Conservation (phyloP, 2,329 filamentous ascomycete species). For the Drechslerella stenobrocha region DNA sequence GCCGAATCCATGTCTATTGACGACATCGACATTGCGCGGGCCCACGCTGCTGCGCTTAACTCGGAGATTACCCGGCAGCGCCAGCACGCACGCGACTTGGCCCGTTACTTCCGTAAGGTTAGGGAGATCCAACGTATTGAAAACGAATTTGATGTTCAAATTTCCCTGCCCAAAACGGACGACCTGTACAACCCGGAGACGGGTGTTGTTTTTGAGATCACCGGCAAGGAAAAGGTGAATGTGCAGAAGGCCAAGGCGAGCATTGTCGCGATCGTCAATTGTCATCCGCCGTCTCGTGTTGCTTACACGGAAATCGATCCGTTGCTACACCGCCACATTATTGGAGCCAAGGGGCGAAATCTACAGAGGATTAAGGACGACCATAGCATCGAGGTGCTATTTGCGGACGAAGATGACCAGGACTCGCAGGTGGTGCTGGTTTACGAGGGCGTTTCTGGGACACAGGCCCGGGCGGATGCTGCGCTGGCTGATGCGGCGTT, state of each 20-base stretch:
- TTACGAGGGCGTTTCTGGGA: conserved; percentile 58
- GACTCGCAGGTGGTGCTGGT: conserved; percentile 59
- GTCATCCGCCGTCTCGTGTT: conserved; percentile 74
- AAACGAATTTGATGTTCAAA: conserved; percentile 56
- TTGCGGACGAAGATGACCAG: conserved; percentile 59
- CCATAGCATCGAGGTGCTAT: conserved; percentile 65
- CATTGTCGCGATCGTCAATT: conserved; percentile 72
- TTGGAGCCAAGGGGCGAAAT: conserved; percentile 69
- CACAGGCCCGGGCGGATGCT: conserved; percentile 62
- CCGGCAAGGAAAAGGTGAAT: conserved; percentile 74
- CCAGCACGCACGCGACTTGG: conserved; percentile 79
- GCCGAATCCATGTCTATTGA: conserved; percentile 81
- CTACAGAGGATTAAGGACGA: conserved; percentile 68
- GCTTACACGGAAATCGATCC: conserved; percentile 70
- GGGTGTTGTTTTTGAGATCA: conserved; percentile 49
- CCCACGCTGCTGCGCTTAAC: conserved; percentile 72
- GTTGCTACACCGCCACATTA: conserved; percentile 76
- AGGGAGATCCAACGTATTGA: conserved; percentile 82
- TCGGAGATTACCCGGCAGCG: conserved; percentile 62
- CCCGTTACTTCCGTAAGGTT: conserved; percentile 81
- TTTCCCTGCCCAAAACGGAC: conserved; percentile 61
- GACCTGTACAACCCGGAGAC: conserved; percentile 49
- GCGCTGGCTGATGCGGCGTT: conserved; percentile 64
- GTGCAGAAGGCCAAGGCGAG: conserved; percentile 48
- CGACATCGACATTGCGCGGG: conserved; percentile 77